A percentile compares a stretch with the other conserved stretches of the same genome.
phyloP scores from a whole-genome alignment of 768 basidiomycete species.

The Podaxis pistillaris region DNA sequence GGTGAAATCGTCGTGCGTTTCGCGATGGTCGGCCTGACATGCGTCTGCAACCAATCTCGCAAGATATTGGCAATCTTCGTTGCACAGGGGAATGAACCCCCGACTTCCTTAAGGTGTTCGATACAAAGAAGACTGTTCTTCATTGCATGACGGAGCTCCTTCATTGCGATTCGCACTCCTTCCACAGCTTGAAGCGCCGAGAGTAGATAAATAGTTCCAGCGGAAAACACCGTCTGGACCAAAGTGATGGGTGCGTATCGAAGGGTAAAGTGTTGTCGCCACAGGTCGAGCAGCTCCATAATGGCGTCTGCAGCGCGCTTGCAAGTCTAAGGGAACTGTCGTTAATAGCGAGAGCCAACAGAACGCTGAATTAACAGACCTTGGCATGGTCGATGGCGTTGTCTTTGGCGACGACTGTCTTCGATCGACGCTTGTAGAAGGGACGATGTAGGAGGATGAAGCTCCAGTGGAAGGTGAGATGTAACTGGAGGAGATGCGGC shows the following conservation, averaged over 20 bases:
- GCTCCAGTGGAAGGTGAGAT: constrained; percentile 56
- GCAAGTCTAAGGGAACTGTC: constrained; percentile 36
- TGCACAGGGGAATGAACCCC: constrained; percentile 53
- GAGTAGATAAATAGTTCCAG: constrained; percentile 58
- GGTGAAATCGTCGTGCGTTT: constrained; percentile 27
- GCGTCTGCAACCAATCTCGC: constrained; percentile 39
- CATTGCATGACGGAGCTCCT: constrained; percentile 42
- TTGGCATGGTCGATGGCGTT: constrained; percentile 52
- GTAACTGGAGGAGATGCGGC: constrained; percentile 55
- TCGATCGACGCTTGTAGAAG: constrained; percentile 43
- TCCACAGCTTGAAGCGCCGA: constrained; percentile 53
- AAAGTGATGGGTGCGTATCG: constrained; percentile 59
- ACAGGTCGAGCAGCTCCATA: constrained; percentile 49
- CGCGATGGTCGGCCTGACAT: constrained; percentile 37
- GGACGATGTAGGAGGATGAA: constrained; percentile 62
- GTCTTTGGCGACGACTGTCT: constrained; percentile 34
- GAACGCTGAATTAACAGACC: constrained; percentile 25
- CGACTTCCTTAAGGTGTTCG: constrained; percentile 51
- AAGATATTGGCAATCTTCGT: constrained; percentile 48
- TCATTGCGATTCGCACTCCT: constrained; percentile 43
- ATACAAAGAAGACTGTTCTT: constrained; percentile 46
- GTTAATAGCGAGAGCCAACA: background rate
- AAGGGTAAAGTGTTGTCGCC: constrained; percentile 51
- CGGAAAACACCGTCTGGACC: constrained; percentile 56
- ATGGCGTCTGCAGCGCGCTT: constrained; percentile 54